Conservation (phyloP, 495 filamentous ascomycete species). For the Penicillium taxi region DNA sequence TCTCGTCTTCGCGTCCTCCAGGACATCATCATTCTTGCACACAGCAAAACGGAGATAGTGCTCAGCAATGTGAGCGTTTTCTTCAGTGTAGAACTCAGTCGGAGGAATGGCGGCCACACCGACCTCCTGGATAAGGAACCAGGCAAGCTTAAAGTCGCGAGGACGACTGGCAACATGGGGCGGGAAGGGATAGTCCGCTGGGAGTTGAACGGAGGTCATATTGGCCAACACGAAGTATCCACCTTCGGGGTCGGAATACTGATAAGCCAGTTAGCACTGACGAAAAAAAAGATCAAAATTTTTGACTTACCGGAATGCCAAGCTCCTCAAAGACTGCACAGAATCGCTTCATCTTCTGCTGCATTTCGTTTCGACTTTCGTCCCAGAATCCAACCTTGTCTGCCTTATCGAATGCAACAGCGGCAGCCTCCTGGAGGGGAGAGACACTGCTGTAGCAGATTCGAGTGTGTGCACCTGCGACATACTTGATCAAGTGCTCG, state of each 20-base stretch:
- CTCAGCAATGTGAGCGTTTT: constrained; percentile 76
- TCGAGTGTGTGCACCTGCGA: constrained; percentile 83
- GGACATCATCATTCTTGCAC: constrained; percentile 86
- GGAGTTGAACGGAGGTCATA: constrained; percentile 74
- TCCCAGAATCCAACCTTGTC: constrained; percentile 85
- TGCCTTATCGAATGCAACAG: constrained; percentile 88
- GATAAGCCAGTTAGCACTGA: background rate
- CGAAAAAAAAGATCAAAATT: background rate
- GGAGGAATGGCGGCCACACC: constrained; percentile 95
- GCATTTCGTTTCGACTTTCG: constrained; percentile 75
- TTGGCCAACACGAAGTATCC: constrained; percentile 97
- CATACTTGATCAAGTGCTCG: constrained; percentile 82
- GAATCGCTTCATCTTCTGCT: constrained; percentile 77
- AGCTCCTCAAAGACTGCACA: constrained; percentile 85
- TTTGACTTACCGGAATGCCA: constrained; percentile 56
- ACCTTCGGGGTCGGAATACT: constrained; percentile 87
- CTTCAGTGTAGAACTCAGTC: constrained; percentile 88
- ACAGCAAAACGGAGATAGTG: constrained; percentile 94
- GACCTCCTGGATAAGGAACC: constrained; percentile 94
- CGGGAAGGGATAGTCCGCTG: constrained; percentile 76
- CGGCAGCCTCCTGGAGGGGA: constrained; percentile 92
- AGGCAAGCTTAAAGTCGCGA: constrained; percentile 86
- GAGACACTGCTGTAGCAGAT: constrained; percentile 94
- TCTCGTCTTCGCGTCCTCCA: constrained; percentile 85
- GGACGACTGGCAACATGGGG: constrained; percentile 76